Percentiles rank a stretch among this genome's conserved stretches.
Evolutionary conservation across 495 filamentous ascomycete genomes (phyloP).

Genomic region (Endocarpon pusillum): DNA sequence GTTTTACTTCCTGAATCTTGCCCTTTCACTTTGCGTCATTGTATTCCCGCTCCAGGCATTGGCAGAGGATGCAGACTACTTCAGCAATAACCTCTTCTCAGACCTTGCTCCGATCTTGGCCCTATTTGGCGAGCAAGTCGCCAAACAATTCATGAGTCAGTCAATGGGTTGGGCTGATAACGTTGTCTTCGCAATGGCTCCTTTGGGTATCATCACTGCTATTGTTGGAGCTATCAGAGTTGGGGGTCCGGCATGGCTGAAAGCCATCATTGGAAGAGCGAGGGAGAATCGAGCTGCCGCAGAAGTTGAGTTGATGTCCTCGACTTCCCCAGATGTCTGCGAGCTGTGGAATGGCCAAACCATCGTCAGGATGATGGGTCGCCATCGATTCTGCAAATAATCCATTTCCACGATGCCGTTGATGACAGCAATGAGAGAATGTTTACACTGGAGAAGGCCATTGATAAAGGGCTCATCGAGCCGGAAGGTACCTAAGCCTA

Average conservation of each 20-base stretch:
- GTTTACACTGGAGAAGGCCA: too few species aligned
- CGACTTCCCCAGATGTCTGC: not conserved
- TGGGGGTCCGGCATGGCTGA: conserved; percentile 31
- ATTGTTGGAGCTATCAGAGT: conserved; percentile 36
- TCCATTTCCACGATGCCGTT: too few species aligned
- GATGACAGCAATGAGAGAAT: too few species aligned
- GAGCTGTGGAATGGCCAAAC: not conserved
- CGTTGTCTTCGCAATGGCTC: conserved; percentile 36
- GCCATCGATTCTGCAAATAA: too few species aligned
- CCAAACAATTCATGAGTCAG: conserved; percentile 41
- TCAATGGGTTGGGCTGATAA: conserved; percentile 29
- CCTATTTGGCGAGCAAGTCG: conserved; percentile 38
- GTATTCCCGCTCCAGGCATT: too few species aligned
- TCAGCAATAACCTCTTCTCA: conserved; percentile 34
- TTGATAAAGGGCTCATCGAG: too few species aligned
- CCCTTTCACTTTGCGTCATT: too few species aligned
- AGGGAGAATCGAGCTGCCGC: conserved; percentile 25
- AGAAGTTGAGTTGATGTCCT: conserved; percentile 22
- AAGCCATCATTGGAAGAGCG: conserved; percentile 33
- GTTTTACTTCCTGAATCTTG: too few species aligned
- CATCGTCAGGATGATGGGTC: too few species aligned
- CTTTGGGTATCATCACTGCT: conserved; percentile 37
- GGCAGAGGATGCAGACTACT: too few species aligned
- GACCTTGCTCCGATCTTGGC: conserved; percentile 33
- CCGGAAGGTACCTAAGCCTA: too few species aligned